phyloP scores from a whole-genome alignment of 208 protist genomes.

The Wallacemonas sp. region DNA sequence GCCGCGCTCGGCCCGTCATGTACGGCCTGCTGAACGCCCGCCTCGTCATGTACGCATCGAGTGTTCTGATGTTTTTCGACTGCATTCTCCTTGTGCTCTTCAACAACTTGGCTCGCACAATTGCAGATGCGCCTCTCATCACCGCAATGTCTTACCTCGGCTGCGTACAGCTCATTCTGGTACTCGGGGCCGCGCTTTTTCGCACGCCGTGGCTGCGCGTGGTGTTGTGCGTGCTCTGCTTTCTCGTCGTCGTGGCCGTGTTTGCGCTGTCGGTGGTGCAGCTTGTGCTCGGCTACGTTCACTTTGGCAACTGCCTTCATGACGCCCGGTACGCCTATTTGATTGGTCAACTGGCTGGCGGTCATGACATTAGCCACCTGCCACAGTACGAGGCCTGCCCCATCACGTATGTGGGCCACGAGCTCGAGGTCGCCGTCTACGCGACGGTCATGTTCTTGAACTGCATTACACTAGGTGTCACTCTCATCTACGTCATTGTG shows the following conservation, averaged over 20 bases:
- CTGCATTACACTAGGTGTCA: constrained; percentile 26
- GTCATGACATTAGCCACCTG: neutral
- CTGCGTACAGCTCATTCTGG: constrained; percentile 31
- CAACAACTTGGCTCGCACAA: constrained; percentile 24
- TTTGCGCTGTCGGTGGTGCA: constrained; percentile 29
- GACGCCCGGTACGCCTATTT: constrained; percentile 15
- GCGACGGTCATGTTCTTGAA: constrained; percentile 28
- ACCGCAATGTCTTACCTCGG: constrained; percentile 32
- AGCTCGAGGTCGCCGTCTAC: constrained; percentile 37
- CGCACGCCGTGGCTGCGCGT: constrained; percentile 21
- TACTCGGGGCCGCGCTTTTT: constrained; percentile 26
- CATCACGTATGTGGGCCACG: constrained; percentile 28
- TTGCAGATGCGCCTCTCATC: constrained; percentile 15
- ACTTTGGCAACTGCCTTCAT: constrained; percentile 26
- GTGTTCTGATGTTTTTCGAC: constrained; percentile 36
- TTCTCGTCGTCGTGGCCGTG: constrained; percentile 21
- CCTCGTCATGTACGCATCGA: constrained; percentile 29
- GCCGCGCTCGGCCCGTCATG: constrained; percentile 26
- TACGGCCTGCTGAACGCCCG: constrained; percentile 17
- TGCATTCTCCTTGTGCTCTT: constrained; percentile 39
- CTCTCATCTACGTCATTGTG: constrained; percentile 19
- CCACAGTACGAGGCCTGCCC: constrained; percentile 25
- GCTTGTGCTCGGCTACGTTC: constrained; percentile 23
- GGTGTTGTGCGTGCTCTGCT: constrained; percentile 7
- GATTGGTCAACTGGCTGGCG: constrained; percentile 6